phyloP scores from a whole-genome alignment of 1,139 yeast species.

The Pichia sp. region DNA sequence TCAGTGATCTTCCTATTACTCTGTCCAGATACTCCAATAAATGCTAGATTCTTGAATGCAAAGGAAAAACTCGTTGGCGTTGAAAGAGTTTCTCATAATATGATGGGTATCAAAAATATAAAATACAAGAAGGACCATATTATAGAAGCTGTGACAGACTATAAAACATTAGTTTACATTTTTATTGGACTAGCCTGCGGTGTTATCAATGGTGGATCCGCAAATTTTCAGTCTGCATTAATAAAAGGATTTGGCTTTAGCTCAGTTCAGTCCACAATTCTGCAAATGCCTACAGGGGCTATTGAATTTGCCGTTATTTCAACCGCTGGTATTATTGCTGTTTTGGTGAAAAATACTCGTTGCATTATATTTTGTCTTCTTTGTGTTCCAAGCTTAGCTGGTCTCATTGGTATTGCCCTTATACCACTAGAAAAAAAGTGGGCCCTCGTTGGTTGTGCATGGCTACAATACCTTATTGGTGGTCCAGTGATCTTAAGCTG shows the following conservation, averaged over 20 bases:
- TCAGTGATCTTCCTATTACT: slow-evolving; percentile 43
- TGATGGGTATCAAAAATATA: slow-evolving; percentile 39
- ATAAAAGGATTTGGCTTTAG: slow-evolving; percentile 42
- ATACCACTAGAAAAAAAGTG: slow-evolving; percentile 28
- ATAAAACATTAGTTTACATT: slow-evolving; percentile 29
- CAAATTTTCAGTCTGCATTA: slow-evolving; percentile 37
- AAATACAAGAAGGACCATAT: slow-evolving; percentile 27
- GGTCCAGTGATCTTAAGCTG: slow-evolving; percentile 27
- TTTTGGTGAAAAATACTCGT: slow-evolving; percentile 29
- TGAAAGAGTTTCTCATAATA: slow-evolving; percentile 34
- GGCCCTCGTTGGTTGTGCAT: slow-evolving; percentile 43
- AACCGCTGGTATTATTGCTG: slow-evolving; percentile 32
- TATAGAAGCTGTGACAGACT: slow-evolving; percentile 22
- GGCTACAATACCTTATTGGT: slow-evolving; percentile 22
- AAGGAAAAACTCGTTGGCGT: slow-evolving; percentile 36
- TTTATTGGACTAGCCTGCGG: slow-evolving; percentile 31
- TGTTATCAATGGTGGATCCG: slow-evolving; percentile 37
- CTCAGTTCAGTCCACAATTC: slow-evolving; percentile 37
- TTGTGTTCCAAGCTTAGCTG: slow-evolving; percentile 19
- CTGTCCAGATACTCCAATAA: slow-evolving; percentile 53
- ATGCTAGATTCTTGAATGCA: slow-evolving; percentile 42
- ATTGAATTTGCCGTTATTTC: slow-evolving; percentile 30
- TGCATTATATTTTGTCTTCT: slow-evolving; percentile 17
- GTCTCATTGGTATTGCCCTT: slow-evolving; percentile 17
- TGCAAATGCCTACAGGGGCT: slow-evolving; percentile 43